Conservation (phyloP, 257 asterid genomes). For the Salvia miltiorrhiza region DNA sequence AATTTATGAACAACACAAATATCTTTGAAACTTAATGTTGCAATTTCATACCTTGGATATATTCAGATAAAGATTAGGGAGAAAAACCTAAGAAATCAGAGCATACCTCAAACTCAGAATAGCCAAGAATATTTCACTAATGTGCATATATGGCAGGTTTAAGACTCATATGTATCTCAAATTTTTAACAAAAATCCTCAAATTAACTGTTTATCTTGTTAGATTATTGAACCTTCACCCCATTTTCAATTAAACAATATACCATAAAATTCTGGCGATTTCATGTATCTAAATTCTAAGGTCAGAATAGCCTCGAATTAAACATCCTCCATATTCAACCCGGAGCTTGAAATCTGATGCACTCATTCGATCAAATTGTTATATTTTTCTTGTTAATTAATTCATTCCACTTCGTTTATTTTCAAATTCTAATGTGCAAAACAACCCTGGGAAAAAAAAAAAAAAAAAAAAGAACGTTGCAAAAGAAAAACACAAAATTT, state of each 20-base stretch:
- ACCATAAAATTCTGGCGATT: background rate
- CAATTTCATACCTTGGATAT: background rate
- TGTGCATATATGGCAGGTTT: background rate
- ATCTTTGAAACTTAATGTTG: too few species aligned
- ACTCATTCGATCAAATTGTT: background rate
- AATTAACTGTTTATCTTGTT: background rate
- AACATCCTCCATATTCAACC: too few species aligned
- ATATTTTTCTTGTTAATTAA: background rate
- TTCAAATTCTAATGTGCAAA: conserved; percentile 3
- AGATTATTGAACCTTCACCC: background rate
- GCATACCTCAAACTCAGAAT: background rate
- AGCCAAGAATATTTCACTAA: background rate
- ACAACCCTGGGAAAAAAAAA: background rate
- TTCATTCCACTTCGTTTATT: background rate
- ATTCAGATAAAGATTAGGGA: too few species aligned
- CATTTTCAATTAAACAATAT: background rate
- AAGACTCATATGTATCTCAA: background rate
- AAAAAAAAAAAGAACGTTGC: background rate
- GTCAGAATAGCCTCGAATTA: too few species aligned
- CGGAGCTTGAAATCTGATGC: background rate
- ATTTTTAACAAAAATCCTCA: background rate
- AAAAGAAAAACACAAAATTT: background rate
- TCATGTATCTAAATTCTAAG: too few species aligned
- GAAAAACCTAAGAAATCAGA: background rate
- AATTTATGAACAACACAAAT: too few species aligned